Evolutionary conservation across 371 early-diverging fungal genomes (phyloP), one percentile per base, ranked within the genome.

Genomic region (Coemansia sp.): DNA sequence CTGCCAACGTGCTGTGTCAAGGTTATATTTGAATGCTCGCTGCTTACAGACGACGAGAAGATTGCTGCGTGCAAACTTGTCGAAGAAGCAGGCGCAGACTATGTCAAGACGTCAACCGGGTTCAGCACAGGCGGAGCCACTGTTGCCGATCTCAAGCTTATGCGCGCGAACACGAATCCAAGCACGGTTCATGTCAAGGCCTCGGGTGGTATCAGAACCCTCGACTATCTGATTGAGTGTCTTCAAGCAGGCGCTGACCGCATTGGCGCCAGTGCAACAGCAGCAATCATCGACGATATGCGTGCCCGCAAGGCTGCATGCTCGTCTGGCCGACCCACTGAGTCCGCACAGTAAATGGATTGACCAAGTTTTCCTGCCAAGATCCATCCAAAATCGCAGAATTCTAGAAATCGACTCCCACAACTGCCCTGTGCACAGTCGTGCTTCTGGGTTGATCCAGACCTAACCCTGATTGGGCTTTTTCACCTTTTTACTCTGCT

Each of bases 41-140:
- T 87, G 56, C 77, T 88, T 16, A 85, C 81, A 16, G 81, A 85
- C 6, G 86, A 83, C 10, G 85, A 88, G 59, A 88, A 85, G 59
- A 68, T 80, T 5, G 63, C 71, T 22, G 86, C 86, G 0, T 87
- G 88, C 66, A 68, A 77, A 64, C 64, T 83, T 7, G 63, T 82
- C 0, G 77, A 80, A 27, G 80, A 81, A 21, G 86, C 87, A 5
- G 87, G 88, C 37, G 86, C 87, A 7, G 84, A 88, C 22, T 88
- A 85, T 59, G 88, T 88, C 61, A 88, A 88, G 67, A 88, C 88
- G 2, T 86, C 86, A 6, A 87, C 88, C 14, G 88, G 88, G 3
- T 88, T 88, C 66, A 84, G 84, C 54, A 72, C 81, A 26, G 81
- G 85, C 8, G 88, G 88, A 6, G 86, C 85, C 8, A 84, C 82